Percentiles rank a stretch among this genome's conserved stretches.
Conservation (phyloP, 108 stramenopile genomes). For the Cyclostephanos invisitatus region DNA sequence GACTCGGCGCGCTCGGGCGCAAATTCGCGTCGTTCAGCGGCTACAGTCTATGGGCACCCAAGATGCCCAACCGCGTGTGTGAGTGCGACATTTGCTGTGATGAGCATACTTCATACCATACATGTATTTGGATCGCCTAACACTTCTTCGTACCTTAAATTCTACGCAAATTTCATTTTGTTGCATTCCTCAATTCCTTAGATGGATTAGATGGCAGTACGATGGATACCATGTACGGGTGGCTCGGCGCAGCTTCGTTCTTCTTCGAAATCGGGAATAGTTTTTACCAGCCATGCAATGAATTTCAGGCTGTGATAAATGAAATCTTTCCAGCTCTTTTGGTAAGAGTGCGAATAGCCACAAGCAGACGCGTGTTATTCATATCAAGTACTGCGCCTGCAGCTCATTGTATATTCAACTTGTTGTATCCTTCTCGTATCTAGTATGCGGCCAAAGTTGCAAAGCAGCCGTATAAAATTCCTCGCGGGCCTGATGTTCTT, state of each 20-base stretch:
- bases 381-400: not conserved
- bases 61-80: not conserved
- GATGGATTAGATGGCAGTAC: slow-evolving; percentile 12
- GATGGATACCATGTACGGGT: slow-evolving; percentile 10
- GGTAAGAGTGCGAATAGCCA: not conserved
- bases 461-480: slow-evolving; percentile 2
- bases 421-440: not conserved
- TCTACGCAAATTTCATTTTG: not conserved
- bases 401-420: not conserved
- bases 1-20: slow-evolving; percentile 4
- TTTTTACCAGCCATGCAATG: slow-evolving; percentile 6
- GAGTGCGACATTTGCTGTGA: not conserved
- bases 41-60: not conserved
- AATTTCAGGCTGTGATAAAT: not conserved
- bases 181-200: not conserved
- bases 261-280: slow-evolving; percentile 7
- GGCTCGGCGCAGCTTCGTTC: slow-evolving; percentile 12
- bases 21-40: slow-evolving; percentile 4
- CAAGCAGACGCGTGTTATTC: not conserved
- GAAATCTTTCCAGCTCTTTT: slow-evolving; percentile 2
- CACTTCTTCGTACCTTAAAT: not conserved
- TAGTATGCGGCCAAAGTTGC: slow-evolving; percentile 15
- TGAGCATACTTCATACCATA: not conserved
- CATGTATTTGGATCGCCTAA: not conserved
- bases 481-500: slow-evolving; percentile 4